phyloP scores from a whole-genome alignment of 345 rosid species.

The Laguncularia racemosa region DNA sequence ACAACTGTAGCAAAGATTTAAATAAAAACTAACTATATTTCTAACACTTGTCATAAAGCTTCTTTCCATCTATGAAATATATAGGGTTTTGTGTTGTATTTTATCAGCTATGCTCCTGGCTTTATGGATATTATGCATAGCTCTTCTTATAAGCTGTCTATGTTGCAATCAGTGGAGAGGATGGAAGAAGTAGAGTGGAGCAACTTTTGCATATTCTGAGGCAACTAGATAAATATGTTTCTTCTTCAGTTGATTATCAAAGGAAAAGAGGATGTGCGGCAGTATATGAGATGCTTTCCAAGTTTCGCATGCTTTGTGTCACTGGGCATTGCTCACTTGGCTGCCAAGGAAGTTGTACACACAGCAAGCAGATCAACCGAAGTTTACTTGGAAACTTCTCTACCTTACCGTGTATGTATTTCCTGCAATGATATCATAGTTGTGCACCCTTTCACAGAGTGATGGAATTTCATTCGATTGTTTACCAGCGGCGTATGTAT shows the following conservation, averaged over 20 bases:
- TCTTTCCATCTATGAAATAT: not conserved
- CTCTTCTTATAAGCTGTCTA: slow-evolving; percentile 7
- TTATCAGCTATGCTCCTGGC: not conserved
- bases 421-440: slow-evolving; percentile 5
- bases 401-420: slow-evolving; percentile 67
- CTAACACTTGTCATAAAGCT: not conserved
- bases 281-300: slow-evolving; percentile 74
- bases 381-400: slow-evolving; percentile 54
- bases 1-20: no score
- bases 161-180: slow-evolving; percentile 79
- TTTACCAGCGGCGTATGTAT: slow-evolving; percentile 68
- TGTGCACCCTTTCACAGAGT: slow-evolving; percentile 1
- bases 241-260: slow-evolving; percentile 78
- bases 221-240: slow-evolving; percentile 74
- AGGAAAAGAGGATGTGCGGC: slow-evolving; percentile 94
- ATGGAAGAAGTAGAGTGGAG: slow-evolving; percentile 97
- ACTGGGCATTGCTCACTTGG: slow-evolving; percentile 89
- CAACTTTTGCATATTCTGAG: slow-evolving; percentile 89
- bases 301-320: slow-evolving; percentile 80
- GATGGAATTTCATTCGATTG: slow-evolving; percentile 14
- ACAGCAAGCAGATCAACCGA: slow-evolving; percentile 73
- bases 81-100: slow-evolving; percentile 1
- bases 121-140: slow-evolving; percentile 2
- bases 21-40: no score
- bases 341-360: slow-evolving; percentile 82